phyloP scores from a whole-genome alignment of 163 green algal species.

The Chlamydomonas reinhardtii region DNA sequence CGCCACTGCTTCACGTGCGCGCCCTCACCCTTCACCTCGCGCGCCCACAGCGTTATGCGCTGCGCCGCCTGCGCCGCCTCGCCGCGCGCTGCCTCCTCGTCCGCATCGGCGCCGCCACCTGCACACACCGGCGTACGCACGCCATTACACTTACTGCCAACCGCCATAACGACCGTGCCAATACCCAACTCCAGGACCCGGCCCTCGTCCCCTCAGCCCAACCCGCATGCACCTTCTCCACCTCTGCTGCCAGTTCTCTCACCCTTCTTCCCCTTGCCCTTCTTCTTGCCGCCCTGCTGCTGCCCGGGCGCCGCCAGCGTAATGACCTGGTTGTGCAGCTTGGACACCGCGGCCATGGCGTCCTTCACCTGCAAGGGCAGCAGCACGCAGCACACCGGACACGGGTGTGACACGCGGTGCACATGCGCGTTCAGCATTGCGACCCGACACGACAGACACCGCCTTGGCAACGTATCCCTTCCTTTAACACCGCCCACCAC shows the following conservation, averaged over 20 bases:
- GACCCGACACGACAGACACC: too few relatives aligned
- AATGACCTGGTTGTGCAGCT: slow-evolving; percentile 78
- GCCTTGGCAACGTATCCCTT: too few relatives aligned
- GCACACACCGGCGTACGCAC: too few relatives aligned
- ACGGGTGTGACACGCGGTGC: too few relatives aligned
- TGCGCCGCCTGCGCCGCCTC: slow-evolving; percentile 9
- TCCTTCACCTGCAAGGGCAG: slow-evolving; percentile 66
- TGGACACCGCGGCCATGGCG: slow-evolving; percentile 77
- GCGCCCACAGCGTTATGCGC: slow-evolving; percentile 81
- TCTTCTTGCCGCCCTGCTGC: slow-evolving; percentile 29
- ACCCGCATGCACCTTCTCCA: too few relatives aligned
- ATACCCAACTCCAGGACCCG: too few relatives aligned
- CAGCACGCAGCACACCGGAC: too few relatives aligned
- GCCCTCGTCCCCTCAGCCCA: too few relatives aligned
- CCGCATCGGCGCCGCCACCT: neutral
- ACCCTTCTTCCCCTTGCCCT: slow-evolving; percentile 47
- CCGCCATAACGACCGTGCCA: too few relatives aligned
- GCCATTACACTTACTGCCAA: too few relatives aligned
- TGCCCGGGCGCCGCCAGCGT: slow-evolving; percentile 14
- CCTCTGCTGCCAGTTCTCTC: neutral
- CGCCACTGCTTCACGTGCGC: slow-evolving; percentile 92
- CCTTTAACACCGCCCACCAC: too few relatives aligned
- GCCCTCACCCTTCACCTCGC: slow-evolving; percentile 86
- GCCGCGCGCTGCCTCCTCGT: neutral
- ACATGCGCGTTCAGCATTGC: too few relatives aligned